These are phyloP conservation scores for Rutstroemia sp. DNA, from an alignment of 2,329 filamentous ascomycete species.

Conservation along the genomic window DNA sequence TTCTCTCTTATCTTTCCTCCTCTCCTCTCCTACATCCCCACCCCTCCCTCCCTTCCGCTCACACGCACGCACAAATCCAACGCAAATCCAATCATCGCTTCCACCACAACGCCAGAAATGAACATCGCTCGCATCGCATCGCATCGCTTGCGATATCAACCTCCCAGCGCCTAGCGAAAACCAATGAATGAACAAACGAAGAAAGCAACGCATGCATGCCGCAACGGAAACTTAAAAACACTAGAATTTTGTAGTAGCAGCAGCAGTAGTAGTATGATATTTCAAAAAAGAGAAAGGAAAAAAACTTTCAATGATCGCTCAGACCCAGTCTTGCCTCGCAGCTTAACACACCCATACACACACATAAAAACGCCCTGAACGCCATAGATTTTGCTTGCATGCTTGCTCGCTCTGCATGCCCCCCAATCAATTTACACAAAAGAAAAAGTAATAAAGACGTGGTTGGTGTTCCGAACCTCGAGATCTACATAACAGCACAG, in stretches of 20 bases:
- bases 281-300: neutral
- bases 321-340: slow-evolving; percentile 1
- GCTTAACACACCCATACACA: no score
- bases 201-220: neutral
- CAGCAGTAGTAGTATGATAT: neutral
- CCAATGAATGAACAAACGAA: neutral
- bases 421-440: slow-evolving; percentile 1
- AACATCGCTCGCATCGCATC: neutral
- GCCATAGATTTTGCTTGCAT: neutral
- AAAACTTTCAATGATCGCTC: slow-evolving; percentile 1
- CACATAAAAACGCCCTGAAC: neutral
- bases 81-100: no score
- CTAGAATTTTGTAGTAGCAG: neutral
- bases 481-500: slow-evolving; percentile 41
- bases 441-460: neutral
- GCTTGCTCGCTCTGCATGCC: slow-evolving; percentile 2
- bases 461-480: neutral
- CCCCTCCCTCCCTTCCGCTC: no score
- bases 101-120: neutral
- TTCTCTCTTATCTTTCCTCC: neutral
- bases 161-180: no score
- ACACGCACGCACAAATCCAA: no score
- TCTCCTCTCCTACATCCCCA: neutral
- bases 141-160: no score
- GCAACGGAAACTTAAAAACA: neutral